A percentile compares a stretch with the other conserved stretches of the same genome.
phyloP scores from a whole-genome alignment of 257 asterid species.

The Dorcoceras hygrometricum region DNA sequence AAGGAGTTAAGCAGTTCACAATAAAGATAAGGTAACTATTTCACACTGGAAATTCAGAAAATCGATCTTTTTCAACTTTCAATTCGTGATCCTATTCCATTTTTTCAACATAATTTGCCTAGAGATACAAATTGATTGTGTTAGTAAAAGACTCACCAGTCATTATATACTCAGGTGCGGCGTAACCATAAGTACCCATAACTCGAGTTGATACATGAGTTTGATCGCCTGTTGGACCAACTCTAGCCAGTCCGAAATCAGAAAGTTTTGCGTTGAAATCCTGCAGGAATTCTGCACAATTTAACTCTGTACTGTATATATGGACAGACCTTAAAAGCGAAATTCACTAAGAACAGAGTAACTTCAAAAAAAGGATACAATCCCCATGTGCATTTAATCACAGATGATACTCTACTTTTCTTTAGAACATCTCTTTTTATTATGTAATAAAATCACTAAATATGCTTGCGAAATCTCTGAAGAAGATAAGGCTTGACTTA shows the following conservation, averaged over 20 bases:
- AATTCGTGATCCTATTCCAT: not conserved
- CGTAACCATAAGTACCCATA: slow-evolving; percentile 97
- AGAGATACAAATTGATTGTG: not conserved
- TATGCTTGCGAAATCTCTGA: not conserved
- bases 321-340: not conserved
- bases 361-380: slow-evolving; percentile 7
- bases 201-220: slow-evolving; percentile 97
- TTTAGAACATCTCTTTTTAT: not conserved
- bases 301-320: slow-evolving; percentile 9
- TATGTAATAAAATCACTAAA: not conserved
- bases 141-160: slow-evolving; percentile 59
- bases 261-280: slow-evolving; percentile 93
- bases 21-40: not conserved
- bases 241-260: slow-evolving; percentile 91
- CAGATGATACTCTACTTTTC: slow-evolving; percentile 5
- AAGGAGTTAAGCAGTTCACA: not conserved
- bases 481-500: slow-evolving; percentile 34
- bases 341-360: slow-evolving; percentile 1
- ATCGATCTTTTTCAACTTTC: not conserved
- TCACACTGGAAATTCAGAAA: not conserved
- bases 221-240: slow-evolving; percentile 96
- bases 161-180: slow-evolving; percentile 98
- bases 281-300: slow-evolving; percentile 36
- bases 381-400: too few relatives aligned
- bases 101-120: not conserved